Evolutionary conservation across 2,329 filamentous ascomycete genomes (phyloP), one percentile per base, ranked within the genome.

Genomic region (Lachnellula subtilissima): DNA sequence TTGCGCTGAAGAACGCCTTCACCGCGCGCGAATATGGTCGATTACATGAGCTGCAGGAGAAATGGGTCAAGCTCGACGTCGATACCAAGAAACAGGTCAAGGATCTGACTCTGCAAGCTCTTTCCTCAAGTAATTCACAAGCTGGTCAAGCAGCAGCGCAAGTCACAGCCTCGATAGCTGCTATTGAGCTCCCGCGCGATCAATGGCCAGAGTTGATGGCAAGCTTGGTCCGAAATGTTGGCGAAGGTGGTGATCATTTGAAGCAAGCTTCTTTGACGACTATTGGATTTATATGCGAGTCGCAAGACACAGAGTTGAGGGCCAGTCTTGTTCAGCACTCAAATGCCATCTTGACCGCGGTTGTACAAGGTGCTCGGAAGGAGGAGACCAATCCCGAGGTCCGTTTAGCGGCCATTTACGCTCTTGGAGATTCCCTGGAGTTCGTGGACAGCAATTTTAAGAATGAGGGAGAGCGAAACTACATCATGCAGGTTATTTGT

Each of bases 401-500:
- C 58, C 90, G 94, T 63, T 83, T 91, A 65, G 91, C 94, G 52
- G 94, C 94, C 70, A 94, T 99, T 71, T 89, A 89, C 50, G 94
- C 94, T 47, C 86, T 99, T 46, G 90, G 92, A 67, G 94, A 99
- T 75, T 97, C 93, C 40, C 86, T 97, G 58, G 94, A 99, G 74
- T 99, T 99, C 70, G 93, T 99, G 56, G 85, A 91, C 64, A 95
- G 91, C 76, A 99, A 99, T 78, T 99, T 99, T 75, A 95, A 97
- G 76, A 94, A 97, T 69, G 94, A 99, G 75, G 94, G 93, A 68
- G 94, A 99, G 81, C 87, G 94, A 65, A 99, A 99, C 78, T 99
- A 97, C 79, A 99, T 99, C 71, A 99, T 99, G 94, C 94, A 99
- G 78, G 94, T 99, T 64, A 91, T 99, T 69, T 99, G 94, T 76